phyloP scores from a whole-genome alignment of 495 filamentous ascomycete species.

The Elasticomyces elasticus region DNA sequence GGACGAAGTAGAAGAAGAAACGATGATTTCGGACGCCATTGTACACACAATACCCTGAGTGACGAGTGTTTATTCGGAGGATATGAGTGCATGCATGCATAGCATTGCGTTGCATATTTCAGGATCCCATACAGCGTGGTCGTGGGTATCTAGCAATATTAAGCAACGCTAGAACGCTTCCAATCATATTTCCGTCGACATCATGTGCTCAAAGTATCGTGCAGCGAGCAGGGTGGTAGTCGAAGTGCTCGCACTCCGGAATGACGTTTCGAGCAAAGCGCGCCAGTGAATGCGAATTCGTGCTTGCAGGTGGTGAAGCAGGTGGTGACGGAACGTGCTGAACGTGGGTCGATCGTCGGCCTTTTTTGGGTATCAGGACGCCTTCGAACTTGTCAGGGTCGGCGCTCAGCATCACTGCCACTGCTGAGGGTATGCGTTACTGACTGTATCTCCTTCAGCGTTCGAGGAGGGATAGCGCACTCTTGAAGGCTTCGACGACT shows the following conservation, averaged over 20 bases:
- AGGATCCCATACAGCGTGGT: not conserved
- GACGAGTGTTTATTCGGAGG: not conserved
- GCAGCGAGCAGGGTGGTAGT: not conserved
- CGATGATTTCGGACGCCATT: not conserved
- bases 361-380: not conserved
- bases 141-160: not conserved
- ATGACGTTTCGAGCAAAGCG: not conserved
- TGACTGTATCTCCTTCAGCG: not conserved
- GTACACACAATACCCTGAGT: not conserved
- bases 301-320: not conserved
- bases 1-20: not conserved
- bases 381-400: constrained; percentile 2
- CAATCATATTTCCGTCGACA: not conserved
- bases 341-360: not conserved
- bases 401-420: not conserved
- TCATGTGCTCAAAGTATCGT: not conserved
- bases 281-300: not conserved
- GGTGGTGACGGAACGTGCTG: not conserved
- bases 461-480: constrained; percentile 11
- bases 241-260: not conserved
- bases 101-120: no score
- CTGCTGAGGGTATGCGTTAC: constrained; percentile 8
- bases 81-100: not conserved
- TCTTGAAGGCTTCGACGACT: constrained; percentile 16
- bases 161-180: constrained; percentile 6